phyloP scores from a whole-genome alignment of 2,329 filamentous ascomycete genomes.

The Scedosporium aurantiacum region DNA sequence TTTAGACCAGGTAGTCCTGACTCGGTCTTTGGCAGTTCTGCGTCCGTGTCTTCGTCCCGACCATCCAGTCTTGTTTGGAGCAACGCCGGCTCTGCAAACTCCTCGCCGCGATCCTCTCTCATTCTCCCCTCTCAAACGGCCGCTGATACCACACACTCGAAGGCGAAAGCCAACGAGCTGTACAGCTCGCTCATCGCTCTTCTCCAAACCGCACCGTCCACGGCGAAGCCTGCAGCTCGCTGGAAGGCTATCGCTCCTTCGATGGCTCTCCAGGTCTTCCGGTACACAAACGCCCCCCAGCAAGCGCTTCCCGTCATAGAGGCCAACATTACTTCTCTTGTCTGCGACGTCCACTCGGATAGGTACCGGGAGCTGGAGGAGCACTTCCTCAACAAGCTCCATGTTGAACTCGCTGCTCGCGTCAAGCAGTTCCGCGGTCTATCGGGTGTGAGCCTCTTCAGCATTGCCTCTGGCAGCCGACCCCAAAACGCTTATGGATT shows the following conservation, averaged over 20 bases:
- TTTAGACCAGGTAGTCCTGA: slow-evolving; percentile 2
- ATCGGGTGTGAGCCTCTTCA: slow-evolving; percentile 42
- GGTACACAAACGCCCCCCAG: slow-evolving; percentile 39
- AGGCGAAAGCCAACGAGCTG: slow-evolving; percentile 33
- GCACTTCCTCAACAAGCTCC: slow-evolving; percentile 36
- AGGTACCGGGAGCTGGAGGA: slow-evolving; percentile 38
- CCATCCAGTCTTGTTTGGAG: slow-evolving; percentile 43
- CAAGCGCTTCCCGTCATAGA: slow-evolving; percentile 38
- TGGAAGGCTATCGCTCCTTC: slow-evolving; percentile 43
- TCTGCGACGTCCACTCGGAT: slow-evolving; percentile 30
- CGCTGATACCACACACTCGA: slow-evolving; percentile 27
- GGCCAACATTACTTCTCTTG: slow-evolving; percentile 32
- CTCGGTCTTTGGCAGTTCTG: slow-evolving; percentile 16
- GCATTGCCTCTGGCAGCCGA: slow-evolving; percentile 42
- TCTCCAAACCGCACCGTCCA: slow-evolving; percentile 37
- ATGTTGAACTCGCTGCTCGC: slow-evolving; percentile 35
- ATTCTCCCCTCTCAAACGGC: slow-evolving; percentile 21
- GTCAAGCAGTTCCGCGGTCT: slow-evolving; percentile 42
- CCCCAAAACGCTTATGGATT: slow-evolving; percentile 24
- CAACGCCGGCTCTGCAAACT: slow-evolving; percentile 33
- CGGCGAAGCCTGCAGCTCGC: slow-evolving; percentile 26
- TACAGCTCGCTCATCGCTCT: slow-evolving; percentile 43
- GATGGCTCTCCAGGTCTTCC: slow-evolving; percentile 47
- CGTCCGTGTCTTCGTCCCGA: slow-evolving; percentile 26
- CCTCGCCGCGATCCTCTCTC: slow-evolving; percentile 39